These are phyloP conservation scores for Dittrichia graveolens DNA, from an alignment of 129 eudicot genomes.

Conservation along the genomic window DNA sequence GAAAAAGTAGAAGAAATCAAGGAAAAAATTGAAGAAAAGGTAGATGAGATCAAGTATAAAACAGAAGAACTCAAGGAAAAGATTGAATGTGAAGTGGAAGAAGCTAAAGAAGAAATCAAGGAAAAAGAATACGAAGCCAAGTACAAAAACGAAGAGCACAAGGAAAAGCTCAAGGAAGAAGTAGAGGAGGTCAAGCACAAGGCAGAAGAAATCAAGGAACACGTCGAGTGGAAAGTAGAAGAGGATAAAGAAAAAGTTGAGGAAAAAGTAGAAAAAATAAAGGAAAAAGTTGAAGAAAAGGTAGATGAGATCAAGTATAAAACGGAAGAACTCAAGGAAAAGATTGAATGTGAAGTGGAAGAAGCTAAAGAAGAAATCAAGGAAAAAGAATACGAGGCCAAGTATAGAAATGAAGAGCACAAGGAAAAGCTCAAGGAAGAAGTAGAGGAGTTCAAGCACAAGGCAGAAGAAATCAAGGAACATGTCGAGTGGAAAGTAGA, in stretches of 20 bases:
- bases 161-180: constrained; percentile 26
- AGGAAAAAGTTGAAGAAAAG: constrained; percentile 27
- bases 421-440: constrained; percentile 31
- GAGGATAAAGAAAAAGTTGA: constrained; percentile 21
- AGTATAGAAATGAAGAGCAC: constrained; percentile 27
- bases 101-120: constrained; percentile 22
- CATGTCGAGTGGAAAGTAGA: constrained; percentile 30
- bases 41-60: constrained; percentile 21
- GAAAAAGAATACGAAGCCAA: constrained; percentile 24
- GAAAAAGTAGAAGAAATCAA: constrained; percentile 21
- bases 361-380: constrained; percentile 27
- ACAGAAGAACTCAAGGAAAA: constrained; percentile 35
- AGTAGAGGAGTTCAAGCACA: constrained; percentile 29
- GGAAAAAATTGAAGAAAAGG: constrained; percentile 23
- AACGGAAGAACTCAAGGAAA: constrained; percentile 29
- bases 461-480: constrained; percentile 23
- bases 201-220: constrained; percentile 16
- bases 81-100: constrained; percentile 20
- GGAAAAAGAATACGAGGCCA: constrained; percentile 30
- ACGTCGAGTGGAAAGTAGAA: constrained; percentile 19
- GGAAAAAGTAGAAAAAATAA: constrained; percentile 14
- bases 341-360: constrained; percentile 32
- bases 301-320: constrained; percentile 14
- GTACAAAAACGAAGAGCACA: constrained; percentile 17
- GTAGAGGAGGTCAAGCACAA: constrained; percentile 21